Conservation (phyloP, 768 basidiomycete species). For the Russula compacta region DNA sequence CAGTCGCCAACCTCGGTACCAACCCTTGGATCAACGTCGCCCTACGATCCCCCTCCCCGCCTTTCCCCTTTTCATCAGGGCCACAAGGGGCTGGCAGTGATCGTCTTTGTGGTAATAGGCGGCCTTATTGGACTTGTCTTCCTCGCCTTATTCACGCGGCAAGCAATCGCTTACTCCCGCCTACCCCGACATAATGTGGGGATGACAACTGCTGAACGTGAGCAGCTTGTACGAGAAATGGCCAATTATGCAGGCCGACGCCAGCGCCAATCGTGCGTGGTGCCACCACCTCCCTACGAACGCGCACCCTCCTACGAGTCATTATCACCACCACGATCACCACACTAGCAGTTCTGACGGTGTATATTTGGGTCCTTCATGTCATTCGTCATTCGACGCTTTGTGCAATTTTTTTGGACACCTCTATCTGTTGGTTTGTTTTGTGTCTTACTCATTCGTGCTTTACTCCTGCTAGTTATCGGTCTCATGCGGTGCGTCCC, state of each 20-base stretch:
- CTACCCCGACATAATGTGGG: conserved; percentile 38
- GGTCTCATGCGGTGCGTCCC: neutral
- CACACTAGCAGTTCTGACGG: neutral
- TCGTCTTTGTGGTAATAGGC: conserved; percentile 40
- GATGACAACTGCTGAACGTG: conserved; percentile 32
- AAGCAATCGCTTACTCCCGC: conserved; percentile 34
- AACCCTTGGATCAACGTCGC: neutral
- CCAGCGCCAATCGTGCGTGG: conserved; percentile 22
- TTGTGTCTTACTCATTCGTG: neutral
- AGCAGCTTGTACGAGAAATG: conserved; percentile 44
- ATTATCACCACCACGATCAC: neutral
- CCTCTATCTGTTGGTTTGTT: neutral
- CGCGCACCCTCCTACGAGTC: conserved; percentile 41
- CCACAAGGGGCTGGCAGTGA: conserved; percentile 23
- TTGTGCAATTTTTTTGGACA: neutral
- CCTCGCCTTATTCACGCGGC: conserved; percentile 33
- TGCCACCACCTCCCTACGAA: conserved; percentile 45
- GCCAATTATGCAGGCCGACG: conserved; percentile 33
- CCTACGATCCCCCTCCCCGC: neutral
- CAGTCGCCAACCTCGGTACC: neutral
- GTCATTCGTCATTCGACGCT: conserved; percentile 13
- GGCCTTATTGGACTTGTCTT: conserved; percentile 32
- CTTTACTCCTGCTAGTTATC: neutral
- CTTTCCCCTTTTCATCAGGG: neutral
- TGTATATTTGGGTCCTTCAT: too few species aligned